Percentiles rank a stretch among this genome's conserved stretches.
These are phyloP conservation scores for Ceratocystis destructans DNA, from an alignment of 2,329 filamentous ascomycete species.

Conservation along the genomic window DNA sequence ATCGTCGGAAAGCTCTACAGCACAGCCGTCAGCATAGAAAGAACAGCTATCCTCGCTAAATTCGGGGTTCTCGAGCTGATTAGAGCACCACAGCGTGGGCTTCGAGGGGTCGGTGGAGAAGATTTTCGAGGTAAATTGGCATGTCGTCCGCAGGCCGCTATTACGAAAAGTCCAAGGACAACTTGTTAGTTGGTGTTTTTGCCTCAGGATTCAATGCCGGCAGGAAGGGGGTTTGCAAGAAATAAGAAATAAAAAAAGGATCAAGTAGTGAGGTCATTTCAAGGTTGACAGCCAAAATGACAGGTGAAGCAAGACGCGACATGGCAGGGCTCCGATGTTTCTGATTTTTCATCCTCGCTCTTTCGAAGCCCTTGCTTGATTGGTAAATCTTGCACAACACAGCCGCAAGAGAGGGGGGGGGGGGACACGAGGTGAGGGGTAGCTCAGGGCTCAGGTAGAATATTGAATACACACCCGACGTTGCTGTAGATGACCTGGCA, in stretches of 20 bases:
- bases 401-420: conserved; percentile 21
- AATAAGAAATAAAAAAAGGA: neutral
- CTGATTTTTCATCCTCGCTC: neutral
- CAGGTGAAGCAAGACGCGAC: neutral
- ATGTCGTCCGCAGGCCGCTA: conserved; percentile 79
- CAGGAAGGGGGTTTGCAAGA: neutral
- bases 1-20: conserved; percentile 74
- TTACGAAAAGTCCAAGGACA: conserved; percentile 6
- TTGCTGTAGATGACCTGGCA: conserved; percentile 96
- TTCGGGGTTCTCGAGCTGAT: conserved; percentile 61
- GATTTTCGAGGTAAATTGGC: conserved; percentile 89
- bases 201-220: neutral
- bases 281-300: neutral
- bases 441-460: conserved; percentile 5
- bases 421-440: conserved; percentile 11
- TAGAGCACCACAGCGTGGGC: conserved; percentile 70
- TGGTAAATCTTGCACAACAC: conserved; percentile 1
- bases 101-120: conserved; percentile 62
- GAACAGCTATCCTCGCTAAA: conserved; percentile 73
- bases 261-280: neutral
- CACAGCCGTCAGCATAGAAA: conserved; percentile 77
- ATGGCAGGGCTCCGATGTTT: conserved; percentile 2
- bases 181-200: neutral
- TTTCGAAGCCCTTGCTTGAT: neutral
- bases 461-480: conserved; percentile 54